Percentiles rank a stretch among this genome's conserved stretches.
Conservation (phyloP, 371 early-diverging fungal genomes). For the Mucor sp. region DNA sequence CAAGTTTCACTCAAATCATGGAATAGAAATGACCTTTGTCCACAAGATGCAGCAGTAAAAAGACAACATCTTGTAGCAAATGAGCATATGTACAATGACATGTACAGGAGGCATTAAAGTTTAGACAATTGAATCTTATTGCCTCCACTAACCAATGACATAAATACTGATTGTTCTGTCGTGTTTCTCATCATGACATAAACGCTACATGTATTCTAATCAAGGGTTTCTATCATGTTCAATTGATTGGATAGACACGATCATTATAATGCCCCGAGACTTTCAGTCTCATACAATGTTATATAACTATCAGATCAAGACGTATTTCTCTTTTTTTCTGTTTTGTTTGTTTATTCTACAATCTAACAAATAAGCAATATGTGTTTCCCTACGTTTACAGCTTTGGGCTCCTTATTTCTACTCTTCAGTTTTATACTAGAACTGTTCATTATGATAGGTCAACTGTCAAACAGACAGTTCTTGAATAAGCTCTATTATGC, state of each 20-base stretch:
- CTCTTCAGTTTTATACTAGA: background rate
- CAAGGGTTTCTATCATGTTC: background rate
- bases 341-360: background rate
- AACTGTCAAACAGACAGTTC: background rate
- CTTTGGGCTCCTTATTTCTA: constrained; percentile 1
- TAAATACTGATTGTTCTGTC: background rate
- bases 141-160: background rate
- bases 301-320: background rate
- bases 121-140: background rate
- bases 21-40: background rate
- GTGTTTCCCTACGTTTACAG: constrained; percentile 1
- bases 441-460: background rate
- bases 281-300: background rate
- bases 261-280: background rate
- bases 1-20: background rate
- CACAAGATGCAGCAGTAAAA: too few species aligned
- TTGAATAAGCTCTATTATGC: background rate
- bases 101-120: background rate
- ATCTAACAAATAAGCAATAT: background rate
- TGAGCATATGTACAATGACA: background rate
- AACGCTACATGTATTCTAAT: background rate
- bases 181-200: constrained; percentile 5
- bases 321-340: background rate
- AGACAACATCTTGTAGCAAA: too few species aligned
- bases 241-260: background rate